Evolutionary conservation across 164 flowering plant genomes (phyloP).

Genomic region (Echeveria elegans): DNA sequence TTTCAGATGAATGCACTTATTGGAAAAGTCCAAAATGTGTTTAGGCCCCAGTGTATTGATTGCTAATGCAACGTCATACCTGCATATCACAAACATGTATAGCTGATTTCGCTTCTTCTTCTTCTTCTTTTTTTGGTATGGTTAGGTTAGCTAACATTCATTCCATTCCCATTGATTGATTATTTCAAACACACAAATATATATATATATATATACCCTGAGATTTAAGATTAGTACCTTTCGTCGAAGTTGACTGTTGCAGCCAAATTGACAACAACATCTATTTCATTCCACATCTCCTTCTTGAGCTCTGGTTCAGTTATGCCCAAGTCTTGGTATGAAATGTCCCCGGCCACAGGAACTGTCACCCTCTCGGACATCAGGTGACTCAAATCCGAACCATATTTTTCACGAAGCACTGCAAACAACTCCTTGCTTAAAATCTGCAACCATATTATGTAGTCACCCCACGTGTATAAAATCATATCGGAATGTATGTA

Average conservation of each 20-base stretch:
- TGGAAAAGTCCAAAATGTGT: constrained; percentile 45
- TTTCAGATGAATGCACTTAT: constrained; percentile 42
- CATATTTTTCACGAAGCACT: constrained; percentile 33
- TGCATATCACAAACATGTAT: constrained; percentile 21
- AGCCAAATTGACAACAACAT: constrained; percentile 37
- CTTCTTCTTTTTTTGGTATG: too few relatives aligned
- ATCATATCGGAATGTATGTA: too few relatives aligned
- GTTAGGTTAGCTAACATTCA: not conserved
- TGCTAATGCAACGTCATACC: constrained; percentile 52
- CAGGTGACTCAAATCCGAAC: constrained; percentile 20
- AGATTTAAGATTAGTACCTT: constrained; percentile 15
- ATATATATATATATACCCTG: too few relatives aligned
- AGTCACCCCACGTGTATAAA: not conserved
- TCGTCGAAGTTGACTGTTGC: constrained; percentile 49
- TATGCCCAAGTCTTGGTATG: constrained; percentile 31
- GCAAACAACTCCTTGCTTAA: constrained; percentile 29
- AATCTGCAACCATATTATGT: constrained; percentile 19
- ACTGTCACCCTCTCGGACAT: constrained; percentile 28
- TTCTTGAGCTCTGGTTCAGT: constrained; percentile 22
- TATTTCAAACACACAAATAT: too few relatives aligned
- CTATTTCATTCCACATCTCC: constrained; percentile 31
- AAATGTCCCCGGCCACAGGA: constrained; percentile 41
- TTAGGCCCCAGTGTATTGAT: constrained; percentile 47
- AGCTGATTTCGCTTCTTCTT: too few relatives aligned
- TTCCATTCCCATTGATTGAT: too few relatives aligned